phyloP scores from a whole-genome alignment of 1,284 basidiomycete species.

The Leccinum griseonigrum region DNA sequence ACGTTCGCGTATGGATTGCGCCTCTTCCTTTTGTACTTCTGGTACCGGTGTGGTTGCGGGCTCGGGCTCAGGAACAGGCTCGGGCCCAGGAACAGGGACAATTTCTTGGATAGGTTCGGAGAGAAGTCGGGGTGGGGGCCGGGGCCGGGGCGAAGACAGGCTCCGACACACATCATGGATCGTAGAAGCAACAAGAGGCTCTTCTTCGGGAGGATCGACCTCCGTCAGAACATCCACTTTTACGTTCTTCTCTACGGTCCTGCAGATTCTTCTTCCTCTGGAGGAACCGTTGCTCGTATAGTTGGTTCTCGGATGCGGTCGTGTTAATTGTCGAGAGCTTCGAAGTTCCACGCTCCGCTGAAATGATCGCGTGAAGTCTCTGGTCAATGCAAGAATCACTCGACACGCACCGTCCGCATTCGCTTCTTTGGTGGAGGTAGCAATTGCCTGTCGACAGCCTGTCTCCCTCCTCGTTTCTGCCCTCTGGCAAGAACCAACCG shows the following conservation, averaged over 20 bases:
- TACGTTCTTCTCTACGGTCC: too few relatives aligned
- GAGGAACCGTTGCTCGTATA: conserved; percentile 19
- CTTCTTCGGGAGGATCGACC: conserved; percentile 16
- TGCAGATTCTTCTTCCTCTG: conserved; percentile 6
- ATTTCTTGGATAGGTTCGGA: not conserved
- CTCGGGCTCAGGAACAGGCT: conserved; percentile 1
- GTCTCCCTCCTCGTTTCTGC: conserved; percentile 55
- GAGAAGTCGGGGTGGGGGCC: not conserved
- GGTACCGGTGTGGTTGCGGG: not conserved
- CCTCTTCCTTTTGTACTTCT: conserved; percentile 5
- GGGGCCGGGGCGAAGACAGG: not conserved
- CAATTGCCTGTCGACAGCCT: conserved; percentile 40
- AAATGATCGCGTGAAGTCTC: not conserved
- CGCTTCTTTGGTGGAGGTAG: conserved; percentile 50
- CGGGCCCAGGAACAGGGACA: not conserved
- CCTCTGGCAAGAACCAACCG: conserved; percentile 89
- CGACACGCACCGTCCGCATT: conserved; percentile 45
- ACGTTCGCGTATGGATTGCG: conserved; percentile 3
- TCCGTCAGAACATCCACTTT: conserved; percentile 9
- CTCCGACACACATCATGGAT: conserved; percentile 3
- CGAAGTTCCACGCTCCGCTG: conserved; percentile 43
- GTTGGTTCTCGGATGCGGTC: conserved; percentile 48
- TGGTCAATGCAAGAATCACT: not conserved
- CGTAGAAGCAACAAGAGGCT: not conserved
- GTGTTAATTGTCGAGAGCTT: conserved; percentile 51